Percentiles rank a stretch among this genome's conserved stretches.
Conservation (phyloP, 2,329 filamentous ascomycete species). For the Aspergillus sp. region DNA sequence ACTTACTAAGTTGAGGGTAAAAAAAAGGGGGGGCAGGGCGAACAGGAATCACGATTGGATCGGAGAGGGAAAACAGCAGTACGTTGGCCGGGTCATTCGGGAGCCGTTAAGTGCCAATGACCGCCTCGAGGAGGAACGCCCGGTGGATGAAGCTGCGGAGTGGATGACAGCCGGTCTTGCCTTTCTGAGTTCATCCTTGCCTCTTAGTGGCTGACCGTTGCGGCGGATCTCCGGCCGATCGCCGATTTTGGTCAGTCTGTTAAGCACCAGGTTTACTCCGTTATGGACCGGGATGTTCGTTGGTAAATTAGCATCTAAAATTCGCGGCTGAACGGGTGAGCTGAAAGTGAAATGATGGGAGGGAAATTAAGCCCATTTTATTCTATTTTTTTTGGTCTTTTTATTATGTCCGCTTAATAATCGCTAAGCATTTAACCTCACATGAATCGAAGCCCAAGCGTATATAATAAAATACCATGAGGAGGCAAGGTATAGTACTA, state of each 20-base stretch:
- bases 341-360: too few relatives aligned
- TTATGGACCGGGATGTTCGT: not conserved
- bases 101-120: conserved; percentile 22
- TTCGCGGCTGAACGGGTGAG: not conserved
- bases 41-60: conserved; percentile 2
- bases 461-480: not conserved
- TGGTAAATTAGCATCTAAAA: not conserved
- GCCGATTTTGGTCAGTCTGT: not conserved
- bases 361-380: too few relatives aligned
- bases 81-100: conserved; percentile 13
- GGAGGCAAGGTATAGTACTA: not conserved
- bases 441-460: too few relatives aligned
- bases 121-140: conserved; percentile 6
- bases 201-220: conserved; percentile 1
- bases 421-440: too few relatives aligned
- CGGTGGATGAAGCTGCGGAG: not conserved
- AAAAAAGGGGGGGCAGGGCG: conserved; percentile 6
- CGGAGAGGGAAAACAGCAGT: not conserved
- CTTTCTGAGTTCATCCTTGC: not conserved
- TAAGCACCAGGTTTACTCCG: not conserved
- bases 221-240: conserved; percentile 3
- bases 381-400: too few relatives aligned
- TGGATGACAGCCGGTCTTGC: not conserved
- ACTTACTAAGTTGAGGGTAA: not conserved
- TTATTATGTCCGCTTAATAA: too few relatives aligned